Percentiles rank a stretch among this genome's conserved stretches.
Evolutionary conservation across 2,329 filamentous ascomycete genomes (phyloP).

Genomic region (Elsinoe perseae): DNA sequence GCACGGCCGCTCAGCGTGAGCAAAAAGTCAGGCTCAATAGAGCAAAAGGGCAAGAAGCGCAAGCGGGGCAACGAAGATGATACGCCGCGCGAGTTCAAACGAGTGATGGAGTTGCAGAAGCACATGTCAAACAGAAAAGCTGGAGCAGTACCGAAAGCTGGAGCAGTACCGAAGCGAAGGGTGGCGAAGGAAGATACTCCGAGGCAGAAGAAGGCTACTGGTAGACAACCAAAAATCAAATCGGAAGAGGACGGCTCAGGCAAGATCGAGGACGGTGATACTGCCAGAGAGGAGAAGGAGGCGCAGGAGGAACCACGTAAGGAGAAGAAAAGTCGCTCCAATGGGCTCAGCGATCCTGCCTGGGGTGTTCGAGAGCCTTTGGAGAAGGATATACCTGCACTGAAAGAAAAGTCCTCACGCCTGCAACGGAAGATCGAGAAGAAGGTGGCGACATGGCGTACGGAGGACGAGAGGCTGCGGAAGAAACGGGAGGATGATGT

Average conservation of each 20-base stretch:
- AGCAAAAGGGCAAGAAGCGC: slow-evolving; percentile 21
- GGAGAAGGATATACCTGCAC: slow-evolving; percentile 1
- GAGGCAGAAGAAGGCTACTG: neutral
- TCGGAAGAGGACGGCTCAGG: slow-evolving; percentile 16
- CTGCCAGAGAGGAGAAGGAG: slow-evolving; percentile 19
- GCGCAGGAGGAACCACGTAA: slow-evolving; percentile 5
- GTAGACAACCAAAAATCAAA: slow-evolving; percentile 29
- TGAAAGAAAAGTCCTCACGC: slow-evolving; percentile 8
- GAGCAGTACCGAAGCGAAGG: slow-evolving; percentile 23
- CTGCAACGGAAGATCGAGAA: slow-evolving; percentile 47
- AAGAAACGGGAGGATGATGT: slow-evolving; percentile 62
- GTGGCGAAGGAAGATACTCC: neutral
- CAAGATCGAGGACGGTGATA: slow-evolving; percentile 18
- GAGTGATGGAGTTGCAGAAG: slow-evolving; percentile 66
- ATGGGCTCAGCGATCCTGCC: slow-evolving; percentile 11
- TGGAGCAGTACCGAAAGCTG: slow-evolving; percentile 26
- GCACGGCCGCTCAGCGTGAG: slow-evolving; percentile 53
- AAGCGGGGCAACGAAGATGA: slow-evolving; percentile 53
- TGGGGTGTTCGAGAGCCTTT: slow-evolving; percentile 19
- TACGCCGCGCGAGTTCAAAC: slow-evolving; percentile 78
- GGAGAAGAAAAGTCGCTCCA: slow-evolving; percentile 22
- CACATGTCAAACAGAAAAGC: neutral
- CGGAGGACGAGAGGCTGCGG: slow-evolving; percentile 5
- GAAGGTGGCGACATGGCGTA: slow-evolving; percentile 12
- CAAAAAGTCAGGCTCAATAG: slow-evolving; percentile 32